phyloP scores from a whole-genome alignment of 225 moss, liverwort and hornwort genomes.

The Pleurozium schreberi region DNA sequence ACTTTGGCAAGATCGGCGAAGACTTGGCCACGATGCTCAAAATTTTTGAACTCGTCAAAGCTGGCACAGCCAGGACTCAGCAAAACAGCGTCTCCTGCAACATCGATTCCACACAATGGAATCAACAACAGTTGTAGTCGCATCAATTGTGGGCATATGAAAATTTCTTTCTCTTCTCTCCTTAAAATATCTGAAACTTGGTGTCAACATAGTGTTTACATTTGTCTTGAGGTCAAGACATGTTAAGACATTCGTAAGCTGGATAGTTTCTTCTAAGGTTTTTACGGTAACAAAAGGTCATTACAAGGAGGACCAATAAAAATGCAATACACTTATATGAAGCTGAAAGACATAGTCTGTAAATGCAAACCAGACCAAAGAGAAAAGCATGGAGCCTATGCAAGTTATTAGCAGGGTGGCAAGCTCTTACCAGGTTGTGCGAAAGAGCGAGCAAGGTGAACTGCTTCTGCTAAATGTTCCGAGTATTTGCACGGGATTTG shows the following conservation, averaged over 20 bases:
- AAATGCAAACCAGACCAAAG: neutral
- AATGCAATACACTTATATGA: neutral
- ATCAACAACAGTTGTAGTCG: neutral
- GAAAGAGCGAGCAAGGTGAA: slow-evolving; percentile 52
- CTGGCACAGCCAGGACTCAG: slow-evolving; percentile 92
- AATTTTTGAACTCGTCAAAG: slow-evolving; percentile 83
- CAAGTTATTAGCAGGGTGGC: neutral
- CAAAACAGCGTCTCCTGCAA: slow-evolving; percentile 74
- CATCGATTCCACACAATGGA: neutral
- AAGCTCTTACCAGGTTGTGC: slow-evolving; percentile 50
- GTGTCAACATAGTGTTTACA: neutral
- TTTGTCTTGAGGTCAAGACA: neutral
- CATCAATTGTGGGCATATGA: neutral
- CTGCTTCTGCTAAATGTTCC: slow-evolving; percentile 56
- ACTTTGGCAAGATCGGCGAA: slow-evolving; percentile 69
- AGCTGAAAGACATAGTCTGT: neutral
- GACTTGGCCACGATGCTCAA: slow-evolving; percentile 90
- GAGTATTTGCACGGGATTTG: slow-evolving; percentile 47
- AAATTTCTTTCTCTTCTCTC: neutral
- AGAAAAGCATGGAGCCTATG: neutral
- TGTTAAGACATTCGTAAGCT: neutral
- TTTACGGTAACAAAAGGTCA: neutral
- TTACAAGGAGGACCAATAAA: neutral
- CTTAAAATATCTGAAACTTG: neutral
- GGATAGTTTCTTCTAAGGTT: too few species aligned